Evolutionary conservation across 805 yeast genomes (phyloP), one percentile per base, ranked within the genome.

Genomic region (Kuraishia ogatae): DNA sequence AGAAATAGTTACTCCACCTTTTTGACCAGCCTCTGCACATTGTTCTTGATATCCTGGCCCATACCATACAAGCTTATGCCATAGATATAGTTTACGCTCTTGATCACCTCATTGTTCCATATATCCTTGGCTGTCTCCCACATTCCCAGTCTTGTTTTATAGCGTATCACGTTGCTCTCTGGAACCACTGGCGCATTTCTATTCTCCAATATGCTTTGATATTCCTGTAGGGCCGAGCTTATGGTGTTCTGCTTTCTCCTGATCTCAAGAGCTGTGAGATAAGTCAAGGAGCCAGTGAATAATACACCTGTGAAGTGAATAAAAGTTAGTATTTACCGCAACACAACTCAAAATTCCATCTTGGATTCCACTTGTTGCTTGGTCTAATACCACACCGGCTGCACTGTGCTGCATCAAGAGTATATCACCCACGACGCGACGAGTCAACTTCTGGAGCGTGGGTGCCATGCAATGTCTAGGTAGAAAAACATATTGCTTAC

Each of bases 21-120:
- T 15, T 23, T 39, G 20, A 19, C n/a, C 29, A 48, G 15, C 11
- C 48, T 48, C 35, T 48, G 50, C 15, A 71, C 52, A 61, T 70
- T 67, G 55, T 65, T 62, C 60, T 74, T 76, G 17, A 68, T 66
- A 24, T 67, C 62, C 47, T 72, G 61, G 1, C 75, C 76, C 60
- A 66, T 61, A 55, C 71, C 69, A 67, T 78, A 72, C 78, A 82
- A 70, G 65, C 77, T 75, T 58, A 81, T 72, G 51, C 77, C 63
- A 62, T 85, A 86, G 15, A 86, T 60, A 80, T 87, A 84, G 60
- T 82, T 82, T 22, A 84, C 88, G 56, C 79, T 77, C 50, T 72
- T 74, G 56, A 85, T 76, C 54, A 88, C 78, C 65, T 87, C 92
- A 50, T 80, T 83, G 64, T 88, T 85, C 96, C 96, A 88, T 48